Base-by-base conservation (phyloP, 441 rosid species). In the Corymbia calophylla region DNA sequence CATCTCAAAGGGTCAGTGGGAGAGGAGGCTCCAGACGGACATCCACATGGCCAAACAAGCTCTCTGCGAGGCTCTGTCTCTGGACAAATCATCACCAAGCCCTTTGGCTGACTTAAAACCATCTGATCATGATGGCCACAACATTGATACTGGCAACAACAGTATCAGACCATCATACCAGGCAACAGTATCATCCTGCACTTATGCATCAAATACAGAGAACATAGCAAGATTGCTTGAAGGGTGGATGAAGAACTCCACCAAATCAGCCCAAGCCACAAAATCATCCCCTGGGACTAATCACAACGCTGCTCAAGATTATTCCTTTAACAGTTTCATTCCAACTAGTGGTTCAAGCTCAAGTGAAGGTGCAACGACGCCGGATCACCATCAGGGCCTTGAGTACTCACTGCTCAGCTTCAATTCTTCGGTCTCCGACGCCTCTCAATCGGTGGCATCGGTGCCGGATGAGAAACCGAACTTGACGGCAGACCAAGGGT, bases 1-100 rank as follows among this genome's bases (percentile, higher is more conserved):
- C 88, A 90, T 94, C 44, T 92, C 94, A 48, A 95, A 93, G 87
- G 97, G 96, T 39, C 96, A 94, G 92, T 95, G 97, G 97, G 97
- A 95, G 92, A 93, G 95, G 89, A 92, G 96, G 82, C 97, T 95
- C 82, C 97, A 95, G 85, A 95, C 97, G 12, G 95, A 95, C 89
- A 95, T 95, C 87, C 92, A 92, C 88, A 93, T 91, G 94, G 97
- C 97, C 47, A 95, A 94, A 89, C 95, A 93, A 90, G 97, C 96
- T 70, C 93, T 95, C 18, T 92, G 90, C 54, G 96, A 95, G 88
- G 96, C 97, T 56, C 86, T 95, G 86, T 95, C 96, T 31, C 87
- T 95, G 80, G 95, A 93, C 86, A 93, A 93, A 73, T 66, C 86
- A 88, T 86, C 53, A 31, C 16, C 93, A 88, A 91, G 89, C 90